Evolutionary conservation across 176 grass and related monocot genomes (phyloP).

Genomic region (Thalia dealbata): DNA sequence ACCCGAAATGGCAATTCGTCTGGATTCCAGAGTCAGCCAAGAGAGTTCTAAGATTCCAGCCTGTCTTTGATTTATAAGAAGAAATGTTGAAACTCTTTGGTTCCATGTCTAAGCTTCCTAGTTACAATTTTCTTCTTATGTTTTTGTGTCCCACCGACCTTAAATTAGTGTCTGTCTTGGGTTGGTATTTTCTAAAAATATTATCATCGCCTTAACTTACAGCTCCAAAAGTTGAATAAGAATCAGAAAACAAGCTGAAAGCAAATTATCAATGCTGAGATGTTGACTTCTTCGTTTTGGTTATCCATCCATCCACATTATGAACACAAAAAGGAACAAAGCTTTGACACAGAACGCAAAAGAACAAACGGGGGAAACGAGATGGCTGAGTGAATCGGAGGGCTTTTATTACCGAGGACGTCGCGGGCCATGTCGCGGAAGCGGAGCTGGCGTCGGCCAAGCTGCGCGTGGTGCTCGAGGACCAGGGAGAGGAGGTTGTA

Average conservation of each 20-base stretch:
- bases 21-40: background rate
- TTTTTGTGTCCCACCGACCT: too few species aligned
- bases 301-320: too few species aligned
- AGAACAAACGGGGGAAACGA: too few species aligned
- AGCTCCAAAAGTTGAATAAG: background rate
- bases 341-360: too few species aligned
- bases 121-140: too few species aligned
- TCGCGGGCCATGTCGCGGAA: constrained; percentile 94
- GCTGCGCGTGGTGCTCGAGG: constrained; percentile 82
- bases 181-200: background rate
- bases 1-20: background rate
- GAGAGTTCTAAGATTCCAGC: background rate
- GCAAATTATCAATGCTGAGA: too few species aligned
- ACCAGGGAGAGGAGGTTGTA: constrained; percentile 94
- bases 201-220: background rate
- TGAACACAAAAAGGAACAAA: too few species aligned
- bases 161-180: background rate
- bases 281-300: too few species aligned
- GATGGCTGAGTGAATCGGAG: too few species aligned
- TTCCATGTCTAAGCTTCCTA: background rate
- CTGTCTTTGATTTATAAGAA: too few species aligned
- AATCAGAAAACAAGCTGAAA: too few species aligned
- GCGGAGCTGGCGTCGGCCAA: constrained; percentile 64
- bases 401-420: constrained; percentile 54
- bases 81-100: background rate